Evolutionary conservation across 2,329 filamentous ascomycete genomes (phyloP), one percentile per base, ranked within the genome.

Genomic region (Setomelanomma holmii): DNA sequence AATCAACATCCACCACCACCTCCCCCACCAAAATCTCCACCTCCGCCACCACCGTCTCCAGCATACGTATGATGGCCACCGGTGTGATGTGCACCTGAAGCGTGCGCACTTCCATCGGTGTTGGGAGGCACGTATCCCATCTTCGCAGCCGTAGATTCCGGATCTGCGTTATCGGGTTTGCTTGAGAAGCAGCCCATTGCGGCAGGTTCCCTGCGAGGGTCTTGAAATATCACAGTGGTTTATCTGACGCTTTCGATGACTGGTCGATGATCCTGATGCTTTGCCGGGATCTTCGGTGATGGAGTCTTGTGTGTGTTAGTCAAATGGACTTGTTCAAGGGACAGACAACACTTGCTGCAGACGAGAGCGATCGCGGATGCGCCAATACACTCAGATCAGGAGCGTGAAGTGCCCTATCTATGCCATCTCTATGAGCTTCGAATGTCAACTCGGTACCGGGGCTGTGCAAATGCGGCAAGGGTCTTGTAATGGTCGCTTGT

Each of bases 111-210:
- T 27, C 14, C 40, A 21, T 30, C 40, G 8, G 23, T 16, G 12
- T 41, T 53, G n/a, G 20, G 36, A 16, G 24, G 33, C 23, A 30
- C 43, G 20, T 52, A 54, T n/a, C 43, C 51, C 54, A 57, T 57
- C 30, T 42, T 44, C 19, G 20, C 35, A 3, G 35, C 43, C n/a
- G 51, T 35, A 12, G 43, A 17, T 5, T 46, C 38, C 4, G 38
- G 27, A 14, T 30, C 36, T 7, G 36, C 14, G 30, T 34, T 27
- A 30, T 16, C n/a, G 24, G 49, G 17, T 30, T 55, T 58, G 49
- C 48, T 55, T 16, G 51, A 52, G 30, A 51, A 51, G 40, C 51
- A 58, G 16, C 55, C 48, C 51, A 58, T 55, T n/a, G 16, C 10
- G 40, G n/a, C 4, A n/a, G 12, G 11, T 16, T n/a, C n/a, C n/a